Evolutionary conservation across 163 green algal genomes (phyloP), one percentile per base, ranked within the genome.

Genomic region (Scenedesmus sp.): DNA sequence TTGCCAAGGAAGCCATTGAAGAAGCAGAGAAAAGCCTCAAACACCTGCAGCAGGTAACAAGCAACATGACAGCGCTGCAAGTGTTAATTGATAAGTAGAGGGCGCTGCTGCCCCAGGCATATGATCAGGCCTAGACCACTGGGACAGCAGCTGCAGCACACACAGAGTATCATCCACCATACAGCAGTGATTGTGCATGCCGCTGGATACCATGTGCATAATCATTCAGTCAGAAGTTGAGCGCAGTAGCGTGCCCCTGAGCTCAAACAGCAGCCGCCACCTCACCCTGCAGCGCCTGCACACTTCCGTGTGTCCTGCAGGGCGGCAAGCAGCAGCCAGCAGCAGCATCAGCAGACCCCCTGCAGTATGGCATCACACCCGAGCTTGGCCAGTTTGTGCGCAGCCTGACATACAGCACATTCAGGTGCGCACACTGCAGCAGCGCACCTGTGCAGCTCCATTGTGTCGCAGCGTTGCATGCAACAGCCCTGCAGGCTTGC

Each of bases 401-500:
- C 67, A 90, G 82, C 67, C 81, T 94, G 57, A 92, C 91, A n/a
- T 94, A 94, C 91, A 90, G 82, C 91, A 92, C 82, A 4, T 94
- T 94, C 87, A 92, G 85, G 91, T 90, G 62, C 5, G 83, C 0
- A 3, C 23, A 64, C 59, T 79, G 23, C 66, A 76, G 16, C 66
- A 34, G 66, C 66, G 66, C 62, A 1, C 8, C 59, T 70, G 9
- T 20, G 62, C 62, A 70, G 10, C 62, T 64, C 10, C 62, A 70
- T 23, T 70, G 62, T 46, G 34, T 46, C 34, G 0, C 34, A 46
- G 34, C 34, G 34, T 46, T 46, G 34, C 34, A 46, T 46, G 34
- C 34, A 46, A 46, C 34, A 46, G 34, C 34, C 34, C 34, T 46
- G 34, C 34, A 46, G 34, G 34, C 34, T 10, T 64, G 59, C 59